Conservation (phyloP, 257 asterid genomes). For the Ligustrum vulgare region DNA sequence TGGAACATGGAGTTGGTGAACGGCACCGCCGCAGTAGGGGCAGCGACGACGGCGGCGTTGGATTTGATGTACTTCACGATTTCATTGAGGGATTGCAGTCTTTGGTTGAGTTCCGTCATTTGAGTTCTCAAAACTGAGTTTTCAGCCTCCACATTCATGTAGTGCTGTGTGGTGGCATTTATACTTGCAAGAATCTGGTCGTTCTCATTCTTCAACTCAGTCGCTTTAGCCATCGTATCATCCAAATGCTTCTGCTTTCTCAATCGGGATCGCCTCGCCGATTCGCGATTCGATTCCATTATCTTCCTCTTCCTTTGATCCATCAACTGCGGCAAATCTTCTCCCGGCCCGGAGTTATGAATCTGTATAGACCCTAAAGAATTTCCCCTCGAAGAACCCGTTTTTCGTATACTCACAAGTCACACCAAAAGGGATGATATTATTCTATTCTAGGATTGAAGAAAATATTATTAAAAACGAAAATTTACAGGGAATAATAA, state of each 20-base stretch:
- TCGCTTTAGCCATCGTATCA: slow-evolving; percentile 51
- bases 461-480: not conserved
- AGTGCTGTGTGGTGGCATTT: slow-evolving; percentile 45
- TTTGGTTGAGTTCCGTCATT: slow-evolving; percentile 67
- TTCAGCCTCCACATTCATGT: slow-evolving; percentile 58
- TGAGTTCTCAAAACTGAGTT: slow-evolving; percentile 77
- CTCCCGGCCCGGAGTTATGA: slow-evolving; percentile 53
- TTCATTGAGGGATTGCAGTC: slow-evolving; percentile 64
- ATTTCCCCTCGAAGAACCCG: slow-evolving; percentile 71
- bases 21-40: slow-evolving; percentile 16
- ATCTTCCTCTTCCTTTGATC: slow-evolving; percentile 70
- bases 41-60: slow-evolving; percentile 21
- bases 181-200: slow-evolving; percentile 39
- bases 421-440: slow-evolving; percentile 13
- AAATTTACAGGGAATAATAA: not conserved
- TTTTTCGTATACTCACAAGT: not conserved
- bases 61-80: slow-evolving; percentile 49
- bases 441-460: not conserved
- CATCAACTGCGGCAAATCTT: slow-evolving; percentile 38
- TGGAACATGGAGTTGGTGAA: slow-evolving; percentile 31
- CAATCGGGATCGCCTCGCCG: slow-evolving; percentile 87
- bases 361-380: slow-evolving; percentile 57
- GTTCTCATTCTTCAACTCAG: slow-evolving; percentile 56
- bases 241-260: slow-evolving; percentile 83
- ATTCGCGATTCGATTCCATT: slow-evolving; percentile 85